Evolutionary conservation across 2,329 filamentous ascomycete genomes (phyloP).

Genomic region (Xylariomycetidae sp.): DNA sequence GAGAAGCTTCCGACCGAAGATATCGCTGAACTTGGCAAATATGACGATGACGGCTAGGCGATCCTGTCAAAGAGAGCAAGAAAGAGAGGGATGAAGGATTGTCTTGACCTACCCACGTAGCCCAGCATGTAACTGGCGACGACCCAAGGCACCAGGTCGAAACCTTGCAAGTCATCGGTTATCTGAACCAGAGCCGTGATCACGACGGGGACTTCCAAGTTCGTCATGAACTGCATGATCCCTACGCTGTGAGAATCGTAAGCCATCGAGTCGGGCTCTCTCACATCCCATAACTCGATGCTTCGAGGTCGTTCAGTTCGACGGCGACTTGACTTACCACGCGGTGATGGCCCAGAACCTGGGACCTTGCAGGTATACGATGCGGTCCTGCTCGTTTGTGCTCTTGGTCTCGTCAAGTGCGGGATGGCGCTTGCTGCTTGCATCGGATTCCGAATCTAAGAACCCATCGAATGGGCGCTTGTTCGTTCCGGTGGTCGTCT

Average conservation of each 20-base stretch:
- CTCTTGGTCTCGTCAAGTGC: too few relatives aligned
- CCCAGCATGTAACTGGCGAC: slow-evolving; percentile 15
- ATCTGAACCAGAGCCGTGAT: slow-evolving; percentile 15
- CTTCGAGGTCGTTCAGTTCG: background rate
- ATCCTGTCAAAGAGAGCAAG: background rate
- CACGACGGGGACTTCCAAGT: slow-evolving; percentile 14
- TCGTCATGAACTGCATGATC: slow-evolving; percentile 16
- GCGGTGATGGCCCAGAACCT: slow-evolving; percentile 9
- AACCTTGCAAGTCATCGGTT: slow-evolving; percentile 9
- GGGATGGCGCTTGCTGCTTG: too few relatives aligned
- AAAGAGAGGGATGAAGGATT: background rate
- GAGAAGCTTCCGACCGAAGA: slow-evolving; percentile 6
- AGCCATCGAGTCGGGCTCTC: too few relatives aligned
- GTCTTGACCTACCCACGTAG: slow-evolving; percentile 11
- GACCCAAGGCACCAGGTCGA: slow-evolving; percentile 11
- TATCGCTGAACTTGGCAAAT: slow-evolving; percentile 8
- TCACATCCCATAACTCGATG: too few relatives aligned
- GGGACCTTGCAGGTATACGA: slow-evolving; percentile 9
- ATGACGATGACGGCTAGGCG: slow-evolving; percentile 4
- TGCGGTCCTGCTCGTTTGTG: too few relatives aligned
- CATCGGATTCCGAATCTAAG: too few relatives aligned
- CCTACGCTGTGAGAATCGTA: slow-evolving; percentile 7
- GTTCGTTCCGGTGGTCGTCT: too few relatives aligned
- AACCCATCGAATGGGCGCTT: too few relatives aligned
- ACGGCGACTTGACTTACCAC: slow-evolving; percentile 3